A percentile compares a stretch with the other conserved stretches of the same genome.
These are phyloP conservation scores for Verticillium isaacii DNA, from an alignment of 2,329 filamentous ascomycete species.

Conservation along the genomic window DNA sequence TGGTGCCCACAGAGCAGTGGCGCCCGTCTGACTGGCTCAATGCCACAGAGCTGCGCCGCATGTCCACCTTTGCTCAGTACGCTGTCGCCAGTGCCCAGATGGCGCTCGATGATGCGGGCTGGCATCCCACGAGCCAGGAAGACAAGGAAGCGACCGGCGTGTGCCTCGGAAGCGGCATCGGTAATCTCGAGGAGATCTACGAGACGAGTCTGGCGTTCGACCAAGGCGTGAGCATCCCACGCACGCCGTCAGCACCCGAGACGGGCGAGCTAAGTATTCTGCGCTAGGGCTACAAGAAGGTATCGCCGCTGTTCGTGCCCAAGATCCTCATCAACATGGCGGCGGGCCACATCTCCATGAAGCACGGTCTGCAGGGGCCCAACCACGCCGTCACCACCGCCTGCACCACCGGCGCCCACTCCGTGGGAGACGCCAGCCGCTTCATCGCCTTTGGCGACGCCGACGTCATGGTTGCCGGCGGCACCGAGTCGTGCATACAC, in stretches of 20 bases:
- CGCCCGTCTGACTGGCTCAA: constrained; percentile 48
- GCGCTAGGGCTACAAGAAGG: constrained; percentile 78
- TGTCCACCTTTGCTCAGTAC: constrained; percentile 91
- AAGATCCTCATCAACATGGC: constrained; percentile 91
- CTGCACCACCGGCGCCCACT: constrained; percentile 93
- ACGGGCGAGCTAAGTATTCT: constrained; percentile 10
- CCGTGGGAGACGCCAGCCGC: constrained; percentile 87
- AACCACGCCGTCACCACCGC: constrained; percentile 92
- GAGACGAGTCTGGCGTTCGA: constrained; percentile 74
- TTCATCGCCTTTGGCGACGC: constrained; percentile 91
- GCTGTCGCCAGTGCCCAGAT: constrained; percentile 82
- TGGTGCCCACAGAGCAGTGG: constrained; percentile 63
- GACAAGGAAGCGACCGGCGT: constrained; percentile 78
- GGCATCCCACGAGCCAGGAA: constrained; percentile 56
- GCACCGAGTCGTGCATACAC: constrained; percentile 92
- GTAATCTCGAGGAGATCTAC: constrained; percentile 88
- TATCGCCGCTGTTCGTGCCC: constrained; percentile 90
- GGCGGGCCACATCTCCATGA: constrained; percentile 92
- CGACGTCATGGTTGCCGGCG: constrained; percentile 93
- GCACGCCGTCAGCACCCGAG: constrained; percentile 6
- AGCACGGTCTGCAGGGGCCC: constrained; percentile 81
- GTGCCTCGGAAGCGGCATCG: constrained; percentile 91
- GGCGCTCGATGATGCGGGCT: constrained; percentile 77
- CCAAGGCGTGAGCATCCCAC: constrained; percentile 52
- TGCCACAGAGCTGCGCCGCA: constrained; percentile 60